A percentile compares a stretch with the other conserved stretches of the same genome.
These are phyloP conservation scores for Fusarium praegraminearum DNA, from an alignment of 2,329 filamentous ascomycete genomes.

Conservation along the genomic window DNA sequence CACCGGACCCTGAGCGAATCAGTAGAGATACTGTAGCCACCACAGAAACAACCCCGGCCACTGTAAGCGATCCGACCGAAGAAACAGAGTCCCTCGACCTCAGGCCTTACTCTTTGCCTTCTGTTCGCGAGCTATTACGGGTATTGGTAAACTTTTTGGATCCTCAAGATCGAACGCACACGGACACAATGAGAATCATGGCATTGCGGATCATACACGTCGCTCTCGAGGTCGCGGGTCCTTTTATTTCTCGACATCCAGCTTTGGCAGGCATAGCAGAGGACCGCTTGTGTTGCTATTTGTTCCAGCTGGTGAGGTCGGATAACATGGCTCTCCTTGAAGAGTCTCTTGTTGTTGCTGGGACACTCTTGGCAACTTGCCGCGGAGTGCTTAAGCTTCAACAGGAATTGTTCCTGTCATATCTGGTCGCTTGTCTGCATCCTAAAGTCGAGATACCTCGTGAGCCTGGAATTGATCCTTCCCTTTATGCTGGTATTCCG, in stretches of 20 bases:
- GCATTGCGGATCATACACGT: conserved; percentile 97
- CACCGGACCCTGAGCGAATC: conserved; percentile 39
- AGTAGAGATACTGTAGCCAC: conserved; percentile 68
- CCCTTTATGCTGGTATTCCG: conserved; percentile 91
- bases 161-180: conserved; percentile 91
- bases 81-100: conserved; percentile 68
- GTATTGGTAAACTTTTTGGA: conserved; percentile 94
- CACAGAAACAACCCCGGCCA: conserved; percentile 49
- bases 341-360: conserved; percentile 90
- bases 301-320: conserved; percentile 95
- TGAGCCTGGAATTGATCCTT: conserved; percentile 89
- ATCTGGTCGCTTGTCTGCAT: conserved; percentile 92
- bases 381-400: conserved; percentile 92
- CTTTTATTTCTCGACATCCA: conserved; percentile 93
- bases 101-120: conserved; percentile 91
- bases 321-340: conserved; percentile 97
- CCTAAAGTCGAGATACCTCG: conserved; percentile 93
- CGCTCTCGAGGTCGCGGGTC: conserved; percentile 93
- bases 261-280: conserved; percentile 88
- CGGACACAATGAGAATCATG: conserved; percentile 97
- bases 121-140: conserved; percentile 92
- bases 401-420: conserved; percentile 95
- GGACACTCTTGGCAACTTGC: conserved; percentile 91
- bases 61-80: conserved; percentile 52
- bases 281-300: conserved; percentile 90